Evolutionary conservation across 768 basidiomycete species (phyloP).

Genomic region (Phylloporus sp.): DNA sequence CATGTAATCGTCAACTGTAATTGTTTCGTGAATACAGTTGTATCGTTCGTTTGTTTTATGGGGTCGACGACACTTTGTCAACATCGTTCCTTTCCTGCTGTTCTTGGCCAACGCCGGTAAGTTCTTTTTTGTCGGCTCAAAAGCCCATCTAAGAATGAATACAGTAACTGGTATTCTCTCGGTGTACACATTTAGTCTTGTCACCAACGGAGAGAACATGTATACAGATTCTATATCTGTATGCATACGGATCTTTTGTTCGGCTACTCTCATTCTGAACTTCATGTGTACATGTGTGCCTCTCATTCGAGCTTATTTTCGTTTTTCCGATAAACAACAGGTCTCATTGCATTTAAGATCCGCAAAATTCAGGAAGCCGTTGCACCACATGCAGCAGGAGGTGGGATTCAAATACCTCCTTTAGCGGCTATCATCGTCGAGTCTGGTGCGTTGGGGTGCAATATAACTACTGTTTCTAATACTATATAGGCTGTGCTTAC

Average conservation of each 20-base stretch:
- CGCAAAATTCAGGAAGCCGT: neutral
- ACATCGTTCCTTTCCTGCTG: neutral
- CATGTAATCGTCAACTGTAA: neutral
- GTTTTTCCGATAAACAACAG: neutral
- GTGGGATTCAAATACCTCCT: neutral
- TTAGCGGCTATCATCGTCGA: neutral
- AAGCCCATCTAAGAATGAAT: neutral
- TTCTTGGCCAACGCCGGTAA: neutral
- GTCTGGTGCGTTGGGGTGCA: neutral
- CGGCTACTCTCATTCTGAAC: neutral
- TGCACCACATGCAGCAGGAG: neutral
- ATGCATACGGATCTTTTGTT: neutral
- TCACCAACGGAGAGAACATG: neutral
- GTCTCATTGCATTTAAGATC: neutral
- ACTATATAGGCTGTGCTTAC: neutral
- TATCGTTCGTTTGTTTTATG: slow-evolving; percentile 1
- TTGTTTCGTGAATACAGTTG: neutral
- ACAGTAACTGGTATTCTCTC: neutral
- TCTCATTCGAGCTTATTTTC: neutral
- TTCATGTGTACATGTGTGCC: neutral
- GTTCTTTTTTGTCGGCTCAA: neutral
- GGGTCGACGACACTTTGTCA: neutral
- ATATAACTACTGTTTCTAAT: neutral
- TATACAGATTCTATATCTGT: neutral
- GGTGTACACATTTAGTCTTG: neutral